Conservation (phyloP, 106 monocot genomes). For the Chionographis japonica region DNA sequence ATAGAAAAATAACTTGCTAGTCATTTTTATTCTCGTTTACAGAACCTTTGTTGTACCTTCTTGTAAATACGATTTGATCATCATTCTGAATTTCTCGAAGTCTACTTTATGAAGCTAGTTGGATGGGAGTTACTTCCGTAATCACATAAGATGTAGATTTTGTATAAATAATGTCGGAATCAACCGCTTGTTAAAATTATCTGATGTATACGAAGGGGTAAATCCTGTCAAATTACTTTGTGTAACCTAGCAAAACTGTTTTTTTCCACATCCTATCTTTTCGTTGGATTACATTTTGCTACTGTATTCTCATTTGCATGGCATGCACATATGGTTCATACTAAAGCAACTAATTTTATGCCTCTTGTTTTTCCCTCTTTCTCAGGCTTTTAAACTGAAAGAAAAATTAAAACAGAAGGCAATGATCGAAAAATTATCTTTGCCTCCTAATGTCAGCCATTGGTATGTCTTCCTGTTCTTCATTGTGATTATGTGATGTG, state of each 20-base stretch:
- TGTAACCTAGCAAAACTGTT: background rate
- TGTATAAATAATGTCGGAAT: too few species aligned
- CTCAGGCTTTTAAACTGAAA: constrained; percentile 57
- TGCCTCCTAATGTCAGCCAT: constrained; percentile 68
- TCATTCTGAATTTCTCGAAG: too few species aligned
- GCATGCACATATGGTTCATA: background rate
- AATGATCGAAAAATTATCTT: constrained; percentile 45
- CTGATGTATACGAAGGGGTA: background rate
- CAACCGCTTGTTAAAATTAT: background rate
- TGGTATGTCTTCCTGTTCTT: constrained; percentile 47
- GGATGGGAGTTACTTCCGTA: too few species aligned
- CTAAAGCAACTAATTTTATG: background rate
- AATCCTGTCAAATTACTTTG: background rate
- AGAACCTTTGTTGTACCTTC: too few species aligned
- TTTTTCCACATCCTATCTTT: background rate
- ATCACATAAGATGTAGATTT: too few species aligned
- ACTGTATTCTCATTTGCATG: background rate
- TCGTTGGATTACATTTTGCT: background rate
- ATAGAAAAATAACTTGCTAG: too few species aligned
- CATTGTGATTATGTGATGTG: too few species aligned
- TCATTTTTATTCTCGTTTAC: too few species aligned
- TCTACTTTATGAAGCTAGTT: too few species aligned
- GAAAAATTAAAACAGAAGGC: constrained; percentile 61
- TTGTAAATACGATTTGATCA: too few species aligned
- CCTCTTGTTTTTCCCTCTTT: constrained; percentile 1